Percentiles rank a stretch among this genome's conserved stretches.
Conservation (phyloP, 2,329 filamentous ascomycete genomes). For the Xenoacremonium recifei region DNA sequence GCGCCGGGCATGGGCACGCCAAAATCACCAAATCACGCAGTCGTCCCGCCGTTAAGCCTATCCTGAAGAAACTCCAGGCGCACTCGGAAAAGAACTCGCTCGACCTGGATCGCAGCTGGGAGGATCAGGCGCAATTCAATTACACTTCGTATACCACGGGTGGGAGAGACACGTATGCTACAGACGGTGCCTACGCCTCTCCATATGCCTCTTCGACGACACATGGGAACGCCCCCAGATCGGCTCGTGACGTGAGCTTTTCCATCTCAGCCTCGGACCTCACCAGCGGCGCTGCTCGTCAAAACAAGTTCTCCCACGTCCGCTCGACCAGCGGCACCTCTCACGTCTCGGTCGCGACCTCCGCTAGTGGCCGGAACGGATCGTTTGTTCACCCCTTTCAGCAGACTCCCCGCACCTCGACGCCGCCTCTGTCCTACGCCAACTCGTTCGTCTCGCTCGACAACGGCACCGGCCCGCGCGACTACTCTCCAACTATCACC, state of each 20-base stretch:
- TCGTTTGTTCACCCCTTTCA: slow-evolving; percentile 64
- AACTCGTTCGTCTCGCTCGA: slow-evolving; percentile 55
- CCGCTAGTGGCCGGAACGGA: slow-evolving; percentile 49
- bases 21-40: slow-evolving; percentile 44
- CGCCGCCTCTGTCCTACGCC: slow-evolving; percentile 58
- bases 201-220: slow-evolving; percentile 20
- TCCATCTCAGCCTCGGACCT: slow-evolving; percentile 37
- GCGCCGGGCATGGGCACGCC: slow-evolving; percentile 20
- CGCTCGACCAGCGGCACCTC: slow-evolving; percentile 59
- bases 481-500: slow-evolving; percentile 55
- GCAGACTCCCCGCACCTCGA: slow-evolving; percentile 60
- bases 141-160: slow-evolving; percentile 27
- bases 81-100: slow-evolving; percentile 62
- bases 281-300: slow-evolving; percentile 22
- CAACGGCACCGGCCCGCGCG: slow-evolving; percentile 38
- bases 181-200: slow-evolving; percentile 11
- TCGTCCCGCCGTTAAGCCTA: slow-evolving; percentile 57
- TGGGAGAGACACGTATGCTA: slow-evolving; percentile 23
- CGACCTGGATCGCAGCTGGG: slow-evolving; percentile 59
- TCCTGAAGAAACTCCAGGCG: slow-evolving; percentile 55
- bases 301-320: slow-evolving; percentile 50
- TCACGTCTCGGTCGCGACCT: slow-evolving; percentile 55
- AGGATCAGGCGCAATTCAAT: slow-evolving; percentile 46
- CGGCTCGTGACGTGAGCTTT: slow-evolving; percentile 46
- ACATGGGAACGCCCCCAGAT: slow-evolving; percentile 11